Base-by-base conservation (phyloP, 2,329 filamentous ascomycete genomes). In the Claviceps spartinae region DNA sequence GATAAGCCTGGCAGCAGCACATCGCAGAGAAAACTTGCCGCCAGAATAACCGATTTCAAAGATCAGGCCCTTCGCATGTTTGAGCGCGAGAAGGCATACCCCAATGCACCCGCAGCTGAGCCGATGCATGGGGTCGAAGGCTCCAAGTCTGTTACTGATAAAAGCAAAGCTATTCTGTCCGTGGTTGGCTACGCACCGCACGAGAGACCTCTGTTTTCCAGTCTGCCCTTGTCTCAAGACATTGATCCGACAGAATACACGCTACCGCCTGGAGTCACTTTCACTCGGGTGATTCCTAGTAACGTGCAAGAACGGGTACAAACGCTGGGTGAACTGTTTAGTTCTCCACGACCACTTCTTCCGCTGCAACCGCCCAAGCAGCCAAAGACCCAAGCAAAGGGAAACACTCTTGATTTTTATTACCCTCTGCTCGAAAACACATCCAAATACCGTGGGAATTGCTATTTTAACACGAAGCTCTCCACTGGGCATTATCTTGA, bases 181-280 rank as follows among this genome's bases (percentile, higher is more conserved):
- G 72, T 95, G 1, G 83, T 82, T 58, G 88, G 87, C 51, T 85
- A 82, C 58, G 85, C 85, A 42, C 81, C 83, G 1, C 81, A 82
- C 46, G 77, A 86, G 38, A 84, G 82, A 59, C 86, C 91, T 54
- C 72, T 96, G 4, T 96, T 93, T 65, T 95, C 91, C 4, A 95
- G 90, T 65, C 72, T 95, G 48, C 86, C 69, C 8, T 47, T 61
- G 14, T 61, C 66, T 2, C 54, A 61, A 11, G 60, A 65, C 48
- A 54, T 61, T 40, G 61, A 67, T 40, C 52, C 67, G 52, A 58
- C 62, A 46, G 58, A 64, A 61, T 73, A 76, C 40, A 77, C 72
- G 20, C 70, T 96, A 26, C 90, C 90, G 0, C 83, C 81, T 53
- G 88, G 88, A 40, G 78, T 95, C 43, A 79, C 80, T 20, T 59